A percentile compares a stretch with the other conserved stretches of the same genome.
Evolutionary conservation across 192 early-diverging fungal genomes (phyloP).

Genomic region (Gryganskiella cystojenkinii): DNA sequence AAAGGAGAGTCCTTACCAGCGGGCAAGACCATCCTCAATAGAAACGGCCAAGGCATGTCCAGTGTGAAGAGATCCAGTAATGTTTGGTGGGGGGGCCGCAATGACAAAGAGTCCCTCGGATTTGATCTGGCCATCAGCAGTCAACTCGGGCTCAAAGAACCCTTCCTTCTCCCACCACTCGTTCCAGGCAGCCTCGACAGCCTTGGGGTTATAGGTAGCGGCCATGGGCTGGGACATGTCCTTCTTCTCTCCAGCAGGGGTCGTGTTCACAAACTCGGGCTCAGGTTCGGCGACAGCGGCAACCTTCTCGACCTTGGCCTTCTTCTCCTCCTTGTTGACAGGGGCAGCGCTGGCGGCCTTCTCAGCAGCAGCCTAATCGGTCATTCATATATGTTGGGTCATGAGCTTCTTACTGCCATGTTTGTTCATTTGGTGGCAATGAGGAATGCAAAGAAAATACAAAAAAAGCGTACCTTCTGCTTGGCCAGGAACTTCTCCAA

Average conservation of each 20-base stretch:
- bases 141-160: constrained; percentile 88
- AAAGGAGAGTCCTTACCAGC: constrained; percentile 87
- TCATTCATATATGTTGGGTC: too few species aligned
- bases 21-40: constrained; percentile 93
- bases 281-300: constrained; percentile 42
- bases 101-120: constrained; percentile 90
- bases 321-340: constrained; percentile 44
- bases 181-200: constrained; percentile 97
- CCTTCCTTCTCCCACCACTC: constrained; percentile 96
- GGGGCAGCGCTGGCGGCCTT: constrained; percentile 53
- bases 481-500: constrained; percentile 94
- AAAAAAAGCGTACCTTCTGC: constrained; percentile 69
- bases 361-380: constrained; percentile 42
- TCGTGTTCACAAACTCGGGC: constrained; percentile 80
- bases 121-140: constrained; percentile 74
- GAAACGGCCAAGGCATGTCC: constrained; percentile 94
- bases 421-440: too few species aligned
- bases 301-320: constrained; percentile 45
- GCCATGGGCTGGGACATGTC: constrained; percentile 83
- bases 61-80: constrained; percentile 96
- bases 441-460: neutral
- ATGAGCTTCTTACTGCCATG: too few species aligned
- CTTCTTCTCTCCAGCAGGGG: constrained; percentile 87
- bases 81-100: constrained; percentile 98
- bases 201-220: constrained; percentile 84